Conservation (phyloP, 768 basidiomycete genomes). For the Serendipita vermifera region DNA sequence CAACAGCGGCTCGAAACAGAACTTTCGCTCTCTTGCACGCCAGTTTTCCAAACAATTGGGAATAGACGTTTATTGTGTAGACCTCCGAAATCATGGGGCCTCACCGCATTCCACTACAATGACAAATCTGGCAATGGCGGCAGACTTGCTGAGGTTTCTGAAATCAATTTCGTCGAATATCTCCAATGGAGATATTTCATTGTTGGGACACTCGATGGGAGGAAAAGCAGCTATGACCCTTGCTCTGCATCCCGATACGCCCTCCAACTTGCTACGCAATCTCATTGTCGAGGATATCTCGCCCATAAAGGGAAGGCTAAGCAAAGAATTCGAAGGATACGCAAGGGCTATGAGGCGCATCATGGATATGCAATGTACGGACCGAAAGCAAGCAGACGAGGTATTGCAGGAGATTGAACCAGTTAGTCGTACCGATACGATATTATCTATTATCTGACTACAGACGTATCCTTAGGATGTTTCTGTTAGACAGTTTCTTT, state of each 20-base stretch:
- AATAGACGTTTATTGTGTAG: conserved; percentile 62
- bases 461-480: conserved; percentile 40
- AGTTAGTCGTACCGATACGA: conserved; percentile 27
- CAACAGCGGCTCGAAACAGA: conserved; percentile 70
- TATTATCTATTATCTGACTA: background rate
- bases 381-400: conserved; percentile 55
- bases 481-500: conserved; percentile 62
- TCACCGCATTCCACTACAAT: conserved; percentile 65
- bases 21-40: conserved; percentile 74
- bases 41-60: conserved; percentile 51
- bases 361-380: conserved; percentile 42
- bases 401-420: conserved; percentile 50
- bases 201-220: conserved; percentile 90
- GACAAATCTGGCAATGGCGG: conserved; percentile 67
- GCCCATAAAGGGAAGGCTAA: conserved; percentile 46
- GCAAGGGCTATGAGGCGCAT: conserved; percentile 62
- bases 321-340: conserved; percentile 52
- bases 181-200: conserved; percentile 42
- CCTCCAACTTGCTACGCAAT: conserved; percentile 32
- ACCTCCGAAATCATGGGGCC: conserved; percentile 80
- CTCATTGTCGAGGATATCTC: conserved; percentile 76
- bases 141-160: conserved; percentile 55
- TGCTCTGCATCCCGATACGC: conserved; percentile 39
- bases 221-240: conserved; percentile 71
- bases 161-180: conserved; percentile 4